Percentiles rank a stretch among this genome's conserved stretches.
Evolutionary conservation across 345 rosid species (phyloP).

Genomic region (Salix arbutifolia): DNA sequence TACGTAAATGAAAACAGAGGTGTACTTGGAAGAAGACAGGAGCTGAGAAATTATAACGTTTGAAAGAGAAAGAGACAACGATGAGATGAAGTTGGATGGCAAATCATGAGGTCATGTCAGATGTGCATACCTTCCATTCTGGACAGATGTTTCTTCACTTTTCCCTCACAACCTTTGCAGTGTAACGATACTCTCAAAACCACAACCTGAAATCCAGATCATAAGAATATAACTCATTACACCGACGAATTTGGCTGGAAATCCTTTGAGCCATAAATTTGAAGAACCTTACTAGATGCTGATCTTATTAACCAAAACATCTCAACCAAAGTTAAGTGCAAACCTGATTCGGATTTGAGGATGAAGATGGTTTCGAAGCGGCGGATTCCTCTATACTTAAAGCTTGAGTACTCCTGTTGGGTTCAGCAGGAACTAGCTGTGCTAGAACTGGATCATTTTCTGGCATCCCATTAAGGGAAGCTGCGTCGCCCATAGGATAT

Average conservation of each 20-base stretch:
- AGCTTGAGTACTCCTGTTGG: conserved; percentile 15
- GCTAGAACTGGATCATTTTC: conserved; percentile 43
- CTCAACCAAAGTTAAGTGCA: neutral
- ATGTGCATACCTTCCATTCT: conserved; percentile 69
- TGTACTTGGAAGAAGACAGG: neutral
- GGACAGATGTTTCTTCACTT: conserved; percentile 82
- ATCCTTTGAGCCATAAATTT: neutral
- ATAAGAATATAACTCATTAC: neutral
- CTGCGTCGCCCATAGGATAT: conserved; percentile 54
- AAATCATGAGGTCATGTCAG: neutral
- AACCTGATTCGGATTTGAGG: conserved; percentile 49
- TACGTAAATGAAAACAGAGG: neutral
- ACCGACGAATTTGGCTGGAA: too few species aligned
- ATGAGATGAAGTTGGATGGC: neutral
- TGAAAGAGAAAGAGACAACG: neutral
- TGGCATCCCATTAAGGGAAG: conserved; percentile 30
- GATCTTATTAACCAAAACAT: neutral
- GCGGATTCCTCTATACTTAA: conserved; percentile 20
- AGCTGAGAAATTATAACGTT: neutral
- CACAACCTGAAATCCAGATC: conserved; percentile 48
- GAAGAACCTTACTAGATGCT: neutral
- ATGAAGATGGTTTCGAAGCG: conserved; percentile 31
- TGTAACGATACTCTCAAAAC: conserved; percentile 87
- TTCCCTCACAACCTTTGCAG: conserved; percentile 87
- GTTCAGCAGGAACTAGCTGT: conserved; percentile 24